phyloP scores from a whole-genome alignment of 768 basidiomycete genomes.

The Cystobasidium ongulense region DNA sequence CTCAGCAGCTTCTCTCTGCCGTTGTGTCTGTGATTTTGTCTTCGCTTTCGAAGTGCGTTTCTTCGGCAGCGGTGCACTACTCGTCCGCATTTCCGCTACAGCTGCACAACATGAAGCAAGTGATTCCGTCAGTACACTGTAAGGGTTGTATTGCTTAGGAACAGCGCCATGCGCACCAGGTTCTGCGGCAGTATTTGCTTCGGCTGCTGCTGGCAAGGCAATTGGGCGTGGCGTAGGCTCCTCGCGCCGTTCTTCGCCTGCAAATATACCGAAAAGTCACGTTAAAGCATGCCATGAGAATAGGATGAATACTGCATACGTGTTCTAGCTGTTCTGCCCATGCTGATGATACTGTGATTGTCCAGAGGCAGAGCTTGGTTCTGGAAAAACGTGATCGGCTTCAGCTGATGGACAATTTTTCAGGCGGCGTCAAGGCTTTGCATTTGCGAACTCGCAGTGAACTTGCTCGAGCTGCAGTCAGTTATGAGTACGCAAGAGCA shows the following conservation, averaged over 20 bases:
- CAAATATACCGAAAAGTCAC: too few species aligned
- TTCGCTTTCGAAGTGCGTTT: background rate
- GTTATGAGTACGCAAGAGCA: constrained; percentile 49
- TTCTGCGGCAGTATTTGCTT: constrained; percentile 2
- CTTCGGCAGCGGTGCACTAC: constrained; percentile 1
- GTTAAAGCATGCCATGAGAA: background rate
- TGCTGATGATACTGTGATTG: background rate
- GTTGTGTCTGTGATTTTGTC: background rate
- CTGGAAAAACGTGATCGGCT: constrained; percentile 4
- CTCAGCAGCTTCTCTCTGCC: constrained; percentile 19
- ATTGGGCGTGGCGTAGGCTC: constrained; percentile 14
- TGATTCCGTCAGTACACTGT: background rate
- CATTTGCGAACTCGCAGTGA: background rate
- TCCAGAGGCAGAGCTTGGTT: background rate
- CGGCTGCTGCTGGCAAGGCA: constrained; percentile 1
- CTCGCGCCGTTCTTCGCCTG: constrained; percentile 11
- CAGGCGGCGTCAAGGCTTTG: background rate
- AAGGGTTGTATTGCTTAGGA: background rate
- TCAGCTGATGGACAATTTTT: background rate
- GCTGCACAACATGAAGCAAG: background rate
- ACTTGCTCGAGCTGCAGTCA: background rate
- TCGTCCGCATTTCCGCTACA: background rate
- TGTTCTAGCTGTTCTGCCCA: constrained; percentile 8
- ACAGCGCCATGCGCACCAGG: background rate
- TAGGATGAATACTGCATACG: background rate